phyloP scores from a whole-genome alignment of 164 flowering plant genomes.

The Amborella trichopoda region DNA sequence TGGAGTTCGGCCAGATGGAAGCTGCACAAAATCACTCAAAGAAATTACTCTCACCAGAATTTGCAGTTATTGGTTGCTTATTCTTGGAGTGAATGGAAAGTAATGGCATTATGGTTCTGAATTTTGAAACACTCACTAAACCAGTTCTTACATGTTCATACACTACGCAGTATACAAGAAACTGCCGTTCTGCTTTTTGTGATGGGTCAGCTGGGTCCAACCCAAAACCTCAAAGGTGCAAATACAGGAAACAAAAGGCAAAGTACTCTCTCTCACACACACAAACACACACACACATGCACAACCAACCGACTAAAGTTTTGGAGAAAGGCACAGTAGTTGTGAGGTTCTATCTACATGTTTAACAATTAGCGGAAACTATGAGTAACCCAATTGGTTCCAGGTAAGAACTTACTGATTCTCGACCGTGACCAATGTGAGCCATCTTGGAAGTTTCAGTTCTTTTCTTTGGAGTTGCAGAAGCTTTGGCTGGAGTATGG shows the following conservation, averaged over 20 bases:
- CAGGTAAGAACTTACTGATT: constrained; percentile 28
- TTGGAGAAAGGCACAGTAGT: background rate
- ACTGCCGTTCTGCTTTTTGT: background rate
- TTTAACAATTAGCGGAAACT: too few species aligned
- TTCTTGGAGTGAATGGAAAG: too few species aligned
- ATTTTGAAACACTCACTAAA: background rate
- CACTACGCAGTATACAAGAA: background rate
- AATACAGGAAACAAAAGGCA: background rate
- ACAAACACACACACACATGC: background rate
- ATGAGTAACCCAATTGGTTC: background rate
- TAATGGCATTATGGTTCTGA: too few species aligned
- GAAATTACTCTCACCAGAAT: background rate
- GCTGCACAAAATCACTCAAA: constrained; percentile 28
- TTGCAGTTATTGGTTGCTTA: background rate
- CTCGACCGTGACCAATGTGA: constrained; percentile 26
- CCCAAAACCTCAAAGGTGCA: background rate
- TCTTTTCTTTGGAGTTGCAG: constrained; percentile 42
- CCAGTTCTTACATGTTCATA: background rate
- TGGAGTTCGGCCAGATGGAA: constrained; percentile 32
- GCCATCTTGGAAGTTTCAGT: constrained; percentile 31
- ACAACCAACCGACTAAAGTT: background rate
- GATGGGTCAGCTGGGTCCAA: background rate
- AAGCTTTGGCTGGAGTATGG: constrained; percentile 40
- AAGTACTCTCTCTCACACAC: background rate
- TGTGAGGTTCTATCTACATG: background rate